Conservation (phyloP, 2,329 filamentous ascomycete genomes). For the Emmonsiellopsis sp. region DNA sequence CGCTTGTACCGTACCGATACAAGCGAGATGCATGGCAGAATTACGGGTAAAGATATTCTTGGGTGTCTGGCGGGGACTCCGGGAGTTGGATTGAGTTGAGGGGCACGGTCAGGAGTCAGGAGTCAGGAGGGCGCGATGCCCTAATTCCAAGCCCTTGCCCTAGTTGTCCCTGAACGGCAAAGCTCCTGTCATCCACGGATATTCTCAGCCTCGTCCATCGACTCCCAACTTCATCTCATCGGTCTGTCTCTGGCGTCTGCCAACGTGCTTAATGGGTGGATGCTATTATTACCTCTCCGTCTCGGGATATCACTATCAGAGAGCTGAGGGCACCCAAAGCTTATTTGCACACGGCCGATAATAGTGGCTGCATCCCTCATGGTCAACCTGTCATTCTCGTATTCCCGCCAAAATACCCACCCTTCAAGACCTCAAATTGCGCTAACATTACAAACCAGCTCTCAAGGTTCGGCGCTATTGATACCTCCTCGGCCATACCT, state of each 20-base stretch:
- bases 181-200: neutral
- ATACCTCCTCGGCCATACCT: neutral
- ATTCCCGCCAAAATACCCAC: neutral
- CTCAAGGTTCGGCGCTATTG: neutral
- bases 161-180: neutral
- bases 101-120: neutral
- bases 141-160: constrained; percentile 2
- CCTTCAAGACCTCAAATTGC: neutral
- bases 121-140: neutral
- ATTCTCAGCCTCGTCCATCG: neutral
- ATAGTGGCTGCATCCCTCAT: neutral
- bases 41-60: too few species aligned
- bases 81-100: too few species aligned
- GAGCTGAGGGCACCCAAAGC: neutral
- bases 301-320: neutral
- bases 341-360: neutral
- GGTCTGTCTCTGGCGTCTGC: neutral
- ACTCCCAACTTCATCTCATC: neutral
- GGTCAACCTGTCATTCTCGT: constrained; percentile 2
- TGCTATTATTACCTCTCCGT: neutral
- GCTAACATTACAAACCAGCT: neutral
- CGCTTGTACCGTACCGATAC: too few species aligned
- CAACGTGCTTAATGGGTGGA: neutral
- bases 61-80: too few species aligned
- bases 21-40: too few species aligned